Conservation (phyloP, 164 flowering plant species). For the Annona cherimola region DNA sequence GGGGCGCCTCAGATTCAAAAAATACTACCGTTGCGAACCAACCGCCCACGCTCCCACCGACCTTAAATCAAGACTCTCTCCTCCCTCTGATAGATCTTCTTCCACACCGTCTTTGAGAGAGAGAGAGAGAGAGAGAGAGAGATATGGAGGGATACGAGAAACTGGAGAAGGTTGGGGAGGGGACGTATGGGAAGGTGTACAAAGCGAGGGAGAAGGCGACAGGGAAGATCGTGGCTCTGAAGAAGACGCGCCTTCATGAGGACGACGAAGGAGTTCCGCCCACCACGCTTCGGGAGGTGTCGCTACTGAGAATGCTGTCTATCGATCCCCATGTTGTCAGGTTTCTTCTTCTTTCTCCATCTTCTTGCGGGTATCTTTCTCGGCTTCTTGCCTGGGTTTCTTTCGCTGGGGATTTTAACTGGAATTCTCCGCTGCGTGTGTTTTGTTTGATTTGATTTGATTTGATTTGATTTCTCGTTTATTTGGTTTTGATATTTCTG, state of each 20-base stretch:
- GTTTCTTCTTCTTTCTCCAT: constrained; percentile 18
- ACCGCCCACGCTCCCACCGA: neutral
- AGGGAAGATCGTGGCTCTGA: constrained; percentile 87
- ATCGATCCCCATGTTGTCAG: constrained; percentile 84
- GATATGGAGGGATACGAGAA: constrained; percentile 90
- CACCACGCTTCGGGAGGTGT: constrained; percentile 89
- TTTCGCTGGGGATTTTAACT: neutral
- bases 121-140: neutral
- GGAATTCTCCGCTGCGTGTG: neutral
- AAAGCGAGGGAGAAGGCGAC: constrained; percentile 75
- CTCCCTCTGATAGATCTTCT: neutral
- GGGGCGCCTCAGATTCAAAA: constrained; percentile 3
- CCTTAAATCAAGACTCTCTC: neutral
- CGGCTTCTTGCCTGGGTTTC: neutral
- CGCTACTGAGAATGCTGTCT: constrained; percentile 82
- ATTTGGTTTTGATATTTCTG: neutral
- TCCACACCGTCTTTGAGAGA: neutral
- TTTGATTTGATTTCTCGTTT: neutral
- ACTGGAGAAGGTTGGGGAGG: constrained; percentile 97
- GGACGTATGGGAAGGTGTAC: constrained; percentile 96
- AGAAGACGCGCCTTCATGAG: constrained; percentile 91
- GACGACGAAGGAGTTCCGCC: constrained; percentile 96
- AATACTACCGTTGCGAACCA: neutral
- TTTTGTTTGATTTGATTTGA: neutral
- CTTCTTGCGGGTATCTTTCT: neutral